Conservation (phyloP, 208 protist genomes). For the Angomonas ambiguus region DNA sequence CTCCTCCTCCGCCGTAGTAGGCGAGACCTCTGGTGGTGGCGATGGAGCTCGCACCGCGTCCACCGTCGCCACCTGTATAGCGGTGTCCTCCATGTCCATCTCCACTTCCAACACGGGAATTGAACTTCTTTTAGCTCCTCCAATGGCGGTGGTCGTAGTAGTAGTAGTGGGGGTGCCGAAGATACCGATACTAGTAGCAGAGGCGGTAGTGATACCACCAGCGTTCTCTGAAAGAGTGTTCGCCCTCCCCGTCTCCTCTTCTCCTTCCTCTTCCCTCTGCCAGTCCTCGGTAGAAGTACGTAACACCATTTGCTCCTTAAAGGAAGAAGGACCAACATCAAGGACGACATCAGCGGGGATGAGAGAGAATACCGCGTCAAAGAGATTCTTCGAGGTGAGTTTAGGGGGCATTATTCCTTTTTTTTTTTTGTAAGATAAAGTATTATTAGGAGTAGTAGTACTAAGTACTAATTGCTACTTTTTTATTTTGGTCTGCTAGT, state of each 20-base stretch:
- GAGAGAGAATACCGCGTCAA: conserved; percentile 64
- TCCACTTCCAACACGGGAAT: conserved; percentile 23
- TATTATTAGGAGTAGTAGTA: not conserved
- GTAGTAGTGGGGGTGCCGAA: not conserved
- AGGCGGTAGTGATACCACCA: not conserved
- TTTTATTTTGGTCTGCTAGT: not conserved
- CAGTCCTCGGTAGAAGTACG: conserved; percentile 16
- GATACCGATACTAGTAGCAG: not conserved
- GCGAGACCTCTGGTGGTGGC: not conserved
- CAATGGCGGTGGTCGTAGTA: not conserved
- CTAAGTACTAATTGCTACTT: not conserved
- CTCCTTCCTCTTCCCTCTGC: not conserved
- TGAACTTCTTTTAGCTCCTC: not conserved
- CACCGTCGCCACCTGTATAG: conserved; percentile 62
- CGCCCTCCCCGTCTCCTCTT: not conserved
- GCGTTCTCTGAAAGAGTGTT: not conserved
- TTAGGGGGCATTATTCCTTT: conserved; percentile 30
- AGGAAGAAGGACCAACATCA: conserved; percentile 41
- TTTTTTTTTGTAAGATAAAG: not conserved
- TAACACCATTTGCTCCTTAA: conserved; percentile 50
- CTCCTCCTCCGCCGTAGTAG: not conserved
- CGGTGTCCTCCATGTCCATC: conserved; percentile 52
- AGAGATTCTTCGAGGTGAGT: conserved; percentile 60
- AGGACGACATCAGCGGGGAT: conserved; percentile 58
- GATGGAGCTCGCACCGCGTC: conserved; percentile 21